A percentile compares a stretch with the other conserved stretches of the same genome.
Evolutionary conservation across 371 early-diverging fungal genomes (phyloP).

Genomic region (Lichtheimia corymbifera): DNA sequence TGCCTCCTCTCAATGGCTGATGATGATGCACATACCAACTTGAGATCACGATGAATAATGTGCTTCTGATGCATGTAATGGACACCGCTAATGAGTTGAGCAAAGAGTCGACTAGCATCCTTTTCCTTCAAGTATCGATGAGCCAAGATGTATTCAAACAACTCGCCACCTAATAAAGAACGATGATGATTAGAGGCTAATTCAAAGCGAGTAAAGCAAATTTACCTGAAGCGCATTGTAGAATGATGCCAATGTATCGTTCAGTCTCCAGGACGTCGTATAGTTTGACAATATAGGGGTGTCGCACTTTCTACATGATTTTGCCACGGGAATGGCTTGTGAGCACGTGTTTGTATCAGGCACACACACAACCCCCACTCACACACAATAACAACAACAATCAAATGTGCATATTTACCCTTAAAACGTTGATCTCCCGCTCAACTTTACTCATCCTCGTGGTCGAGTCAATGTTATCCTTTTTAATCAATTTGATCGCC

Average conservation of each 20-base stretch:
- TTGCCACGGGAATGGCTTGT: neutral
- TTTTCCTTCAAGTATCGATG: constrained; percentile 88
- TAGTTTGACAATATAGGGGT: constrained; percentile 93
- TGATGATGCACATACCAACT: constrained; percentile 62
- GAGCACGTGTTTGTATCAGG: neutral
- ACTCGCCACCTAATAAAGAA: constrained; percentile 75
- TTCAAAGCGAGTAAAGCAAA: neutral
- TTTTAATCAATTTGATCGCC: constrained; percentile 81
- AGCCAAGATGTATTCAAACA: constrained; percentile 95
- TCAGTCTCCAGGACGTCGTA: constrained; percentile 96
- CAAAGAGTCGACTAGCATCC: constrained; percentile 91
- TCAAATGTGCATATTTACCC: constrained; percentile 50
- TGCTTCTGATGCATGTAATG: constrained; percentile 86
- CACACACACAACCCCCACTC: neutral
- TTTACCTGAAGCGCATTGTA: constrained; percentile 91
- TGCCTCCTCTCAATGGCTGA: too few relatives aligned
- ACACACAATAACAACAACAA: neutral
- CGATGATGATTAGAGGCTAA: neutral
- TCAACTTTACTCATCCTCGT: constrained; percentile 80
- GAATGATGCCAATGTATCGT: constrained; percentile 91
- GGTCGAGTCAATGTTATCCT: constrained; percentile 79
- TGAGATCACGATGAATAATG: constrained; percentile 96
- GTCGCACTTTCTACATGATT: constrained; percentile 69
- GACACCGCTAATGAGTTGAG: constrained; percentile 91
- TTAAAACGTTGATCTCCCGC: constrained; percentile 80